Percentiles rank a stretch among this genome's conserved stretches.
phyloP scores from a whole-genome alignment of 495 filamentous ascomycete species.

The Penicillium nucicola region DNA sequence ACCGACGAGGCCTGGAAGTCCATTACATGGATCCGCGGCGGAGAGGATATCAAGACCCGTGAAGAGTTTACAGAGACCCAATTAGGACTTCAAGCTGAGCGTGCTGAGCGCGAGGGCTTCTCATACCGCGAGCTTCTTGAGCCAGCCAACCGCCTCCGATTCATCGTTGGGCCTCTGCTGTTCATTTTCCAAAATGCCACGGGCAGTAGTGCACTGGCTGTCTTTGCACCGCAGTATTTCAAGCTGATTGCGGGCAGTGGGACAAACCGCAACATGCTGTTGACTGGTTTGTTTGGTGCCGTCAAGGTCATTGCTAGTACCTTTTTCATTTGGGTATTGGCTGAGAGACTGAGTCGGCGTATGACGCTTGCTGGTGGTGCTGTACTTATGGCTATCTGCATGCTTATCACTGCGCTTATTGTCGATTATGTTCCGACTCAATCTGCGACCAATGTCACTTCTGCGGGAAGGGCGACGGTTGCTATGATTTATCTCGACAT shows the following conservation, averaged over 20 bases:
- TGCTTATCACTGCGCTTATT: conserved; percentile 23
- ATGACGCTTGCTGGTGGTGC: conserved; percentile 32
- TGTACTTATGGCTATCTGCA: conserved; percentile 20
- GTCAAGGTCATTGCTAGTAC: conserved; percentile 37
- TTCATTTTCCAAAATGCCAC: conserved; percentile 25
- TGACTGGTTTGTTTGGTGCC: conserved; percentile 39
- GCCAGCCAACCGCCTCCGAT: conserved; percentile 37
- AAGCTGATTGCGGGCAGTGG: conserved; percentile 30
- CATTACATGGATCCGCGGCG: conserved; percentile 48
- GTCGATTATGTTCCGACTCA: conserved; percentile 21
- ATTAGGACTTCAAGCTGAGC: conserved; percentile 40
- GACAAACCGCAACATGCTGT: conserved; percentile 32
- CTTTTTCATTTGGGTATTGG: conserved; percentile 37
- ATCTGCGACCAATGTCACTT: conserved; percentile 10
- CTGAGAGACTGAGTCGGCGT: conserved; percentile 37
- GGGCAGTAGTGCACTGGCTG: conserved; percentile 23
- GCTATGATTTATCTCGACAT: conserved; percentile 25
- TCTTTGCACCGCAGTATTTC: conserved; percentile 38
- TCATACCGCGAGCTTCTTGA: conserved; percentile 38
- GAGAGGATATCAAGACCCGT: conserved; percentile 28
- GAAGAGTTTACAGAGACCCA: conserved; percentile 48
- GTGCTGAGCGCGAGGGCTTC: conserved; percentile 34
- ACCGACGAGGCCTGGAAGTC: conserved; percentile 42
- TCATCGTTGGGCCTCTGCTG: conserved; percentile 20
- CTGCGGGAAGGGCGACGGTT: conserved; percentile 20